Evolutionary conservation across 139 green algal genomes (phyloP).

Genomic region (Chloropicon primus): DNA sequence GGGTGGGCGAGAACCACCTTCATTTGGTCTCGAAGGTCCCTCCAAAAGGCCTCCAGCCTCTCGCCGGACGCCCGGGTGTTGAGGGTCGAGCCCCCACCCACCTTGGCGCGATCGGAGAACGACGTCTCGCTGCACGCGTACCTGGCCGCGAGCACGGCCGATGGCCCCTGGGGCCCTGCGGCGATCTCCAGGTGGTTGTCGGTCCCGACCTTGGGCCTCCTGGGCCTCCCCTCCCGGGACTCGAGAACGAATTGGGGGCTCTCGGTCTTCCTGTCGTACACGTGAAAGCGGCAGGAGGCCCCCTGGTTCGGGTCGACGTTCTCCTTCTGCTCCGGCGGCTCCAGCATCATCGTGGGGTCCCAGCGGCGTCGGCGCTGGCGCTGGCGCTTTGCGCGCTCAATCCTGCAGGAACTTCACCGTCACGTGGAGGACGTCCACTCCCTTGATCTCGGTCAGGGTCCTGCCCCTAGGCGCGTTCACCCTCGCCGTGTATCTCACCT

Average conservation of each 20-base stretch:
- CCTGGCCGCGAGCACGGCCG: neutral
- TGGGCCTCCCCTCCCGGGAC: neutral
- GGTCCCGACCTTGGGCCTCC: neutral
- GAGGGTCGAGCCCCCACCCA: neutral
- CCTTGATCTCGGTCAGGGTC: neutral
- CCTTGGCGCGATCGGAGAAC: neutral
- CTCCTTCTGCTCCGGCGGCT: no score
- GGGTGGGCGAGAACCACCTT: neutral
- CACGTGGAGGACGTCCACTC: neutral
- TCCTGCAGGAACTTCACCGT: neutral
- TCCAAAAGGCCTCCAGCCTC: neutral
- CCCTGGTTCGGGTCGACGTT: neutral
- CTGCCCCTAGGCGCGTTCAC: neutral
- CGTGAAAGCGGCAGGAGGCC: no score
- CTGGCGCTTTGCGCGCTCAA: no score
- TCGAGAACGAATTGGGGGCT: neutral
- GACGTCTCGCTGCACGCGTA: neutral
- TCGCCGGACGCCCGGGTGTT: neutral
- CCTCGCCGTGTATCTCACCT: no score
- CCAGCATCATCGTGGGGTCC: no score
- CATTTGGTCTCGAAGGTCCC: neutral
- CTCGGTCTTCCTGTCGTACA: neutral
- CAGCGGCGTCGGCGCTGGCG: no score
- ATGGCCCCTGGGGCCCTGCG: no score
- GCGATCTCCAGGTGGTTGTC: neutral